phyloP scores from a whole-genome alignment of 768 basidiomycete genomes.

The Baorangia bicolor region DNA sequence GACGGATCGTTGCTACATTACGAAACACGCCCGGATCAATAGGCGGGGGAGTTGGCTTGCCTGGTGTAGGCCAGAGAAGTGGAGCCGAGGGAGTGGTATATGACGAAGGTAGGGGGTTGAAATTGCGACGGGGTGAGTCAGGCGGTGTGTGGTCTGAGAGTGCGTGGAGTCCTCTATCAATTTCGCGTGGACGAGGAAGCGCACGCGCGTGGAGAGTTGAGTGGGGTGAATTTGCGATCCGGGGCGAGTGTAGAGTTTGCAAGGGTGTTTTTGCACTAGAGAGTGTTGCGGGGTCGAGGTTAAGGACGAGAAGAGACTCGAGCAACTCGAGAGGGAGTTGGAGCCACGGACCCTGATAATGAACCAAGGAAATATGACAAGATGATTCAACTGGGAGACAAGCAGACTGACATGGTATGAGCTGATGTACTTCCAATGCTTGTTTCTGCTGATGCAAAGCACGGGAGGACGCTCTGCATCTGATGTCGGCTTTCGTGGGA shows the following conservation, averaged over 20 bases:
- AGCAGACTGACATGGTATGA: constrained; percentile 74
- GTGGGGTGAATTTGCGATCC: constrained; percentile 7
- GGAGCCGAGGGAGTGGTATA: constrained; percentile 36
- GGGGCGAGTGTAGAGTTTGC: constrained; percentile 34
- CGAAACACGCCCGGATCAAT: constrained; percentile 89
- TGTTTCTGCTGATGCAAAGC: constrained; percentile 87
- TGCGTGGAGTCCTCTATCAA: constrained; percentile 46
- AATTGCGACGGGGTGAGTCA: constrained; percentile 40
- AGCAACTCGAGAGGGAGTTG: constrained; percentile 85
- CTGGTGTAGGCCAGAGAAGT: constrained; percentile 55
- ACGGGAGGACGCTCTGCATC: constrained; percentile 57
- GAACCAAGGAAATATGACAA: background rate
- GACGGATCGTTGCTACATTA: constrained; percentile 69
- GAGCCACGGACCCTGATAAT: constrained; percentile 80
- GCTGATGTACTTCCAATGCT: constrained; percentile 93
- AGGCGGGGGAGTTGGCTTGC: constrained; percentile 76
- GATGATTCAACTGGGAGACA: background rate
- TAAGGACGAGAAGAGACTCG: constrained; percentile 76
- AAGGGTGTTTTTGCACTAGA: constrained; percentile 45
- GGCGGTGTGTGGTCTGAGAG: constrained; percentile 40
- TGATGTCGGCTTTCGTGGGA: constrained; percentile 32
- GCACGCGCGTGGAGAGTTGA: constrained; percentile 9
- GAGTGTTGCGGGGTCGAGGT: constrained; percentile 70
- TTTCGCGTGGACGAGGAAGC: constrained; percentile 30
- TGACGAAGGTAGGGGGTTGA: constrained; percentile 37